Percentiles rank a stretch among this genome's conserved stretches.
phyloP scores from a whole-genome alignment of 192 early-diverging fungal genomes.

The Backusella tarrabulga region DNA sequence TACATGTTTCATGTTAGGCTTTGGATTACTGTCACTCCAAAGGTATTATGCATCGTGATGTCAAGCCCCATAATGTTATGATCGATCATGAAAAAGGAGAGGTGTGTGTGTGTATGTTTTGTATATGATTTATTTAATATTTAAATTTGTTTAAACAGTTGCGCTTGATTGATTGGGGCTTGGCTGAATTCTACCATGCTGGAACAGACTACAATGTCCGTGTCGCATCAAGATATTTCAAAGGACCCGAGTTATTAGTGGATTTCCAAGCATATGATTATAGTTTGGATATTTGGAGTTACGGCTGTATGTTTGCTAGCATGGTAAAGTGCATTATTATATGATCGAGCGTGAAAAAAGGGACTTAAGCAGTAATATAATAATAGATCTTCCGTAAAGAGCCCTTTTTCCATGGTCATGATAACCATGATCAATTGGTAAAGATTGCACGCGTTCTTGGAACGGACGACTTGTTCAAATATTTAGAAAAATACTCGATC shows the following conservation, averaged over 20 bases:
- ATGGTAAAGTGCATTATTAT: conserved; percentile 62
- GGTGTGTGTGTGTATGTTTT: conserved; percentile 25
- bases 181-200: conserved; percentile 99
- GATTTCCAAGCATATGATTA: conserved; percentile 99
- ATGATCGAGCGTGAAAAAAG: too few species aligned
- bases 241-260: conserved; percentile 97
- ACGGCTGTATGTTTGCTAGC: conserved; percentile 99
- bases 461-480: conserved; percentile 91
- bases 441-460: conserved; percentile 98
- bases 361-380: not conserved
- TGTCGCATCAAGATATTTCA: conserved; percentile 98
- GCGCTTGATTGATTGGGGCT: conserved; percentile 97
- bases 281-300: conserved; percentile 98
- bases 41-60: conserved; percentile 99
- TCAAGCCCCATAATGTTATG: conserved; percentile 99
- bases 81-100: conserved; percentile 96
- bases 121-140: too few species aligned
- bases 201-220: conserved; percentile 97
- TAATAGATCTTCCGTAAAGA: conserved; percentile 96
- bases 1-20: conserved; percentile 50
- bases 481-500: conserved; percentile 95
- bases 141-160: conserved; percentile 44
- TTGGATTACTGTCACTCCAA: conserved; percentile 97
- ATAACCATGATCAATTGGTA: conserved; percentile 99
- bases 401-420: conserved; percentile 98